Conservation (phyloP, 2,329 filamentous ascomycete species). For the Knufia fluminis region DNA sequence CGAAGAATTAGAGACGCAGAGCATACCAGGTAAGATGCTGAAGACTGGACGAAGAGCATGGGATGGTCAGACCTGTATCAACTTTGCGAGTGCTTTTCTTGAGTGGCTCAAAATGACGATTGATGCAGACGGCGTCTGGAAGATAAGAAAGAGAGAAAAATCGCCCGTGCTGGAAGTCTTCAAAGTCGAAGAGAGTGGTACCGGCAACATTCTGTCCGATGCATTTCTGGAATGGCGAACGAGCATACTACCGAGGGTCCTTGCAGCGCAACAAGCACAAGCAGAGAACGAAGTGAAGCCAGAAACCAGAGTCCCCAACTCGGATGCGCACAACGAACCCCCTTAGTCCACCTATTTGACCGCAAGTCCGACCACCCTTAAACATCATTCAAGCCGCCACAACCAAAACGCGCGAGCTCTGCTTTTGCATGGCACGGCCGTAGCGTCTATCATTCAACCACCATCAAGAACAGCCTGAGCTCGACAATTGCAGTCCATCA, state of each 20-base stretch:
- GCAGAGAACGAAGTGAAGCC: neutral
- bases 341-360: neutral
- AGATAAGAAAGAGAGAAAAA: constrained; percentile 58
- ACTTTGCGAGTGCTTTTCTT: constrained; percentile 71
- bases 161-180: constrained; percentile 62
- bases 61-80: constrained; percentile 91
- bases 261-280: constrained; percentile 1
- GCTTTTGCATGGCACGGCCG: no score
- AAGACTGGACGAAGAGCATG: constrained; percentile 58
- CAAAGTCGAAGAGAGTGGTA: constrained; percentile 62
- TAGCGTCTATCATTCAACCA: no score
- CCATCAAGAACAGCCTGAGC: no score
- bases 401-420: no score
- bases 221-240: constrained; percentile 66
- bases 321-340: neutral
- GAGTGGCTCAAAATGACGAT: constrained; percentile 58
- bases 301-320: neutral
- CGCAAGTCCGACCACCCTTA: no score
- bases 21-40: constrained; percentile 67
- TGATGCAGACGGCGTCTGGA: constrained; percentile 65
- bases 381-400: no score
- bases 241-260: constrained; percentile 15
- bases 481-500: no score
- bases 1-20: constrained; percentile 70
- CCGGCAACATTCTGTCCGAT: constrained; percentile 65